Conservation (phyloP, 2,329 filamentous ascomycete species). For the Fusarium nisikadoi region DNA sequence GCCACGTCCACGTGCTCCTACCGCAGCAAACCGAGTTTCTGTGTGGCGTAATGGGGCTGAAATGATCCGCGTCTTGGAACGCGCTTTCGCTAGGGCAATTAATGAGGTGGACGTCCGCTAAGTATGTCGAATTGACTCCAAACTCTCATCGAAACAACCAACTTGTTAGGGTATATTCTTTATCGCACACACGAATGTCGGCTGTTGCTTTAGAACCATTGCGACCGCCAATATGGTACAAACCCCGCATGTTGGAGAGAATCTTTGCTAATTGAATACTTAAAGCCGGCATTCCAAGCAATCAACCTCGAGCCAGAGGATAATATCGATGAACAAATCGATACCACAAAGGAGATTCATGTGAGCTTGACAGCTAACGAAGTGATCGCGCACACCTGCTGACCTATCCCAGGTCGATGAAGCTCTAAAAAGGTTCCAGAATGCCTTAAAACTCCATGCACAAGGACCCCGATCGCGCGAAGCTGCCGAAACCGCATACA, state of each 20-base stretch:
- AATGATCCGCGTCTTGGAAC: slow-evolving; percentile 40
- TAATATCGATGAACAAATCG: slow-evolving; percentile 87
- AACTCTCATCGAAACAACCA: slow-evolving; percentile 13
- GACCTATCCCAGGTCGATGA: slow-evolving; percentile 77
- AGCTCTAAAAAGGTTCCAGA: slow-evolving; percentile 93
- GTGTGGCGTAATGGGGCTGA: slow-evolving; percentile 43
- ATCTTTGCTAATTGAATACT: slow-evolving; percentile 25
- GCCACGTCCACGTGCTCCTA: slow-evolving; percentile 43
- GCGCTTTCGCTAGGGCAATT: slow-evolving; percentile 35
- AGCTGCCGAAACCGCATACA: slow-evolving; percentile 84
- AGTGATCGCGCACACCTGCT: background rate
- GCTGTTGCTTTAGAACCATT: slow-evolving; percentile 14
- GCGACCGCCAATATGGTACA: slow-evolving; percentile 41
- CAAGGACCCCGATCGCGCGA: slow-evolving; percentile 81
- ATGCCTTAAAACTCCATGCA: slow-evolving; percentile 88
- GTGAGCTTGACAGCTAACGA: slow-evolving; percentile 48
- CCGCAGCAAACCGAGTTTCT: background rate
- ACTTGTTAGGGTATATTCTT: background rate
- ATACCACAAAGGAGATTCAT: slow-evolving; percentile 94
- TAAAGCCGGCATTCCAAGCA: slow-evolving; percentile 77
- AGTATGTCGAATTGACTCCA: slow-evolving; percentile 27
- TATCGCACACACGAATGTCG: slow-evolving; percentile 36
- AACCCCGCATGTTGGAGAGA: background rate
- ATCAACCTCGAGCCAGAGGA: slow-evolving; percentile 96
- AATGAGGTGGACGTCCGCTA: slow-evolving; percentile 26